Percentiles rank a stretch among this genome's conserved stretches.
phyloP scores from a whole-genome alignment of 2,329 filamentous ascomycete species.

The Hypoxylon sp. region DNA sequence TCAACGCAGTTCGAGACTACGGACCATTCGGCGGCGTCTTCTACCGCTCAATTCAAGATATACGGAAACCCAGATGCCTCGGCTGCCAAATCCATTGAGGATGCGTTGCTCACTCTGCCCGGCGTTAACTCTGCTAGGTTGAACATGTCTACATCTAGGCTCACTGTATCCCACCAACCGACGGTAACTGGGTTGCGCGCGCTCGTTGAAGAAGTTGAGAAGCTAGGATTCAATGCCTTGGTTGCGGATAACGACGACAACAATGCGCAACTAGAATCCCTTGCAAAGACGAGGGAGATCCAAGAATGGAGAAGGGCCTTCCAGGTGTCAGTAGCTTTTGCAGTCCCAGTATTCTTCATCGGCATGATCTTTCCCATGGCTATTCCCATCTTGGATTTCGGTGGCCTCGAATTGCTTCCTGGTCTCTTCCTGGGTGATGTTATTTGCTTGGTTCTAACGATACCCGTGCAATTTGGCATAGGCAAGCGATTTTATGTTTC shows the following conservation, averaged over 20 bases:
- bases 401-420: constrained; percentile 73
- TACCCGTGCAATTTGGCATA: constrained; percentile 96
- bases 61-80: constrained; percentile 83
- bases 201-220: constrained; percentile 86
- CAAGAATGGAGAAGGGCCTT: constrained; percentile 92
- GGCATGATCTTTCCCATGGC: constrained; percentile 96
- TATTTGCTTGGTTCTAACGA: constrained; percentile 84
- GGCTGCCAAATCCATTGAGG: constrained; percentile 80
- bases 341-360: constrained; percentile 90
- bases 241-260: constrained; percentile 95
- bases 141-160: constrained; percentile 79
- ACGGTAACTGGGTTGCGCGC: constrained; percentile 81
- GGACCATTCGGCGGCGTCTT: constrained; percentile 68
- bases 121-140: constrained; percentile 84
- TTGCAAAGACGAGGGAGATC: constrained; percentile 97
- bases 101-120: constrained; percentile 72
- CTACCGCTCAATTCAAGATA: constrained; percentile 83
- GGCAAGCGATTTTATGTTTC: constrained; percentile 94
- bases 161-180: constrained; percentile 81
- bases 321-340: constrained; percentile 81
- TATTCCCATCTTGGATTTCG: constrained; percentile 82
- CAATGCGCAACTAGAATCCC: constrained; percentile 94
- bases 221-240: constrained; percentile 88
- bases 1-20: constrained; percentile 77
- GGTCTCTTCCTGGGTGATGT: constrained; percentile 92